Base-by-base conservation (phyloP, 495 filamentous ascomycete genomes). In the Annulohypoxylon stygium region DNA sequence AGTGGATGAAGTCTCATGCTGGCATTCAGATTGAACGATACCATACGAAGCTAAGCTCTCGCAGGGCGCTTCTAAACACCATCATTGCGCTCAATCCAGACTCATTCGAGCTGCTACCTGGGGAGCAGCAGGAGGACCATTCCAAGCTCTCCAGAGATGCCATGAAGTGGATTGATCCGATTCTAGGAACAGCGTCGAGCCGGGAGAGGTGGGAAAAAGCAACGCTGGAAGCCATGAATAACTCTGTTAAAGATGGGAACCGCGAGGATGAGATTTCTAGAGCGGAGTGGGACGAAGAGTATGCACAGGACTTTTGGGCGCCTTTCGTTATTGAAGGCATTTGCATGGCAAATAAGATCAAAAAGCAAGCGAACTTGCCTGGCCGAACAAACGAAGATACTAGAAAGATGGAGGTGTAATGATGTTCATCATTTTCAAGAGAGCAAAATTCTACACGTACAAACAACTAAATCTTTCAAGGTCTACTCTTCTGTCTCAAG, bases 141-240 rank as follows among this genome's bases (percentile, higher is more conserved):
- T 12, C 43, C 11, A 47, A 47, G 43, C 16, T 47, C n/a, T 47
- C 43, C n/a, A 47, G 43, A 3, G 43, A 47, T n/a, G 43, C 43
- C n/a, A 47, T 47, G 43, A 47, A 47, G 43, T 47, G 43, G 43
- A 47, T 47, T n/a, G 43, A 47, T 47, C 43, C 43, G 43, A 47
- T 47, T 18, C 43, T 47, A 47, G 43, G 43, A 47, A 5, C n/a
- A n/a, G n/a, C 43, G 12, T 47, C 43, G 4, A 14, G 43, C 43
- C 43, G 43, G n/a, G 43, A 47, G 43, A 47, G 43, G n/a, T 47
- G 43, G 43, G 43, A 47, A n/a, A 47, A 47, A 47, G 43, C 43
- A 47, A 47, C 43, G 43, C n/a, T 47, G 43, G 11, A 47, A 14
- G 43, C 43, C 4, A 47, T 47, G 43, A 47, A 47, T 47, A 47